A percentile compares a stretch with the other conserved stretches of the same genome.
phyloP scores from a whole-genome alignment of 805 yeast genomes.

The Candida coleopterorum region DNA sequence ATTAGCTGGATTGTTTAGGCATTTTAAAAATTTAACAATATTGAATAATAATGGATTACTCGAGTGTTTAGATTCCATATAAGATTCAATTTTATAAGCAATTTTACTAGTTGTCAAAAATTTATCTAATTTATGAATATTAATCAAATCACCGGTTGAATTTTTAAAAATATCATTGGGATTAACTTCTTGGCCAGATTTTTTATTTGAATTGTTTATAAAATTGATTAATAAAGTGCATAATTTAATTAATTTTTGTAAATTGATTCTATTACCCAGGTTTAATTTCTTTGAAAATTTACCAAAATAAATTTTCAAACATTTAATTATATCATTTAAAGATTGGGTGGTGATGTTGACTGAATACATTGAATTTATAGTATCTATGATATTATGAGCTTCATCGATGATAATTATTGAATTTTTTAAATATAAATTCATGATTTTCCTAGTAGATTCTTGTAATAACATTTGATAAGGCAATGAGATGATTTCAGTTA shows the following conservation, averaged over 20 bases:
- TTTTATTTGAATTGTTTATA: constrained; percentile 27
- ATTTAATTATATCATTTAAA: constrained; percentile 38
- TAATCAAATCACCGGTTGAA: constrained; percentile 65
- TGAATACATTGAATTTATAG: constrained; percentile 67
- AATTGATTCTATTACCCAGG: constrained; percentile 64
- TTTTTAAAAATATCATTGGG: constrained; percentile 50
- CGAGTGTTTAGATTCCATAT: constrained; percentile 36
- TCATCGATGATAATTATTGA: constrained; percentile 82
- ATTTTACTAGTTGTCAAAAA: constrained; percentile 68
- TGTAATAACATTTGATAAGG: constrained; percentile 81
- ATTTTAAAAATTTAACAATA: constrained; percentile 57
- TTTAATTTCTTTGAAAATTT: constrained; percentile 65
- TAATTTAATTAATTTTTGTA: constrained; percentile 58
- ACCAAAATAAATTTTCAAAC: constrained; percentile 50
- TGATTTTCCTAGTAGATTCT: constrained; percentile 50
- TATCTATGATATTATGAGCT: constrained; percentile 84
- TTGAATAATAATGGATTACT: constrained; percentile 60
- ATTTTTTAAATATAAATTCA: constrained; percentile 55
- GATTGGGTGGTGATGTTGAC: constrained; percentile 49
- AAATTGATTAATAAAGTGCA: constrained; percentile 49
- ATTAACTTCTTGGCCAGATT: constrained; percentile 52
- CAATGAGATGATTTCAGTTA: constrained; percentile 72
- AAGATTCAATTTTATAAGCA: constrained; percentile 78
- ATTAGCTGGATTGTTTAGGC: constrained; percentile 65
- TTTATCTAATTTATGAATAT: constrained; percentile 59